phyloP scores from a whole-genome alignment of 805 yeast species.

The Hanseniaspora vineae region DNA sequence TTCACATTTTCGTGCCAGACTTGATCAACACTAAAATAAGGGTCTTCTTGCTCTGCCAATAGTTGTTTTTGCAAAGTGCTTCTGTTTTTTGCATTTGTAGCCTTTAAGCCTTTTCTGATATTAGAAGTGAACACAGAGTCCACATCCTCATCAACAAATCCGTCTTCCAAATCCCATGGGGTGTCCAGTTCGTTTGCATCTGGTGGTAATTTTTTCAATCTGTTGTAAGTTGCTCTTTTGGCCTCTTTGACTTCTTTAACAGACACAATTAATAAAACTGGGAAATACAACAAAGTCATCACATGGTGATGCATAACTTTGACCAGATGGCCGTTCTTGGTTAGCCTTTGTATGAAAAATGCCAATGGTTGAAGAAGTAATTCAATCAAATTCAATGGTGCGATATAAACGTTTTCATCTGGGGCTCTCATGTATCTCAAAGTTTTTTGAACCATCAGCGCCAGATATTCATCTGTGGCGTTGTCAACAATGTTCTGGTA shows the following conservation, averaged over 20 bases:
- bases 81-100: constrained; percentile 24
- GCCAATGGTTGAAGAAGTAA: constrained; percentile 33
- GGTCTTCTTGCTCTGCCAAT: constrained; percentile 56
- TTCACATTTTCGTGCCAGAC: constrained; percentile 41
- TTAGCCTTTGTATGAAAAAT: constrained; percentile 22
- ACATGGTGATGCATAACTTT: constrained; percentile 34
- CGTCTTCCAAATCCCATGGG: constrained; percentile 78
- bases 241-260: constrained; percentile 55
- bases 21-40: constrained; percentile 44
- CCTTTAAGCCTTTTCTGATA: constrained; percentile 16
- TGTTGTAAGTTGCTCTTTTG: constrained; percentile 56
- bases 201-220: constrained; percentile 49
- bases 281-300: constrained; percentile 57
- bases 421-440: constrained; percentile 79
- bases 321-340: constrained; percentile 28
- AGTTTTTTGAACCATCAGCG: constrained; percentile 73
- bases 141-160: constrained; percentile 30
- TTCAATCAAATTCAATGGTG: constrained; percentile 74
- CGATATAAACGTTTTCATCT: constrained; percentile 71
- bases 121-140: constrained; percentile 20
- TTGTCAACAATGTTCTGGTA: constrained; percentile 70
- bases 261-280: constrained; percentile 49
- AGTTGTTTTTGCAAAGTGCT: constrained; percentile 33
- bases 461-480: constrained; percentile 76
- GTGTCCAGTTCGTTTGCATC: constrained; percentile 69